Percentiles rank a stretch among this genome's conserved stretches.
phyloP scores from a whole-genome alignment of 2,329 filamentous ascomycete species.

The Mycocentrospora acerina region DNA sequence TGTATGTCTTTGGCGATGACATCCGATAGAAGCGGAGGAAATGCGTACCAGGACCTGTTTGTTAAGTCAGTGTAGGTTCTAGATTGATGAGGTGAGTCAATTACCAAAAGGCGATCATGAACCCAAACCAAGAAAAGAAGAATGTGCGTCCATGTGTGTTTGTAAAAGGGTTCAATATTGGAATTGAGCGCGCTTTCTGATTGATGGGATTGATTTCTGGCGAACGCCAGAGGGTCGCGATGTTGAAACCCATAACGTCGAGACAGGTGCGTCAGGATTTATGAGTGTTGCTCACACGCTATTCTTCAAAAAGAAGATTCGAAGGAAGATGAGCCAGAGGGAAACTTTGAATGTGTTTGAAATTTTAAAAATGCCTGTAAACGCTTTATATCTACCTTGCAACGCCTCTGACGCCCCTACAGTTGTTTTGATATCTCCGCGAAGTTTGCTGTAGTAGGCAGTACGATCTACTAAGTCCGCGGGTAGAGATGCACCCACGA shows the following conservation, averaged over 20 bases:
- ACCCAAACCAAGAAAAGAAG: conserved; percentile 84
- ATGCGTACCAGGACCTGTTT: conserved; percentile 19
- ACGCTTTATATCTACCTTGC: too few relatives aligned
- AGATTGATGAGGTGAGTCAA: conserved; percentile 49
- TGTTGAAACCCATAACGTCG: conserved; percentile 13
- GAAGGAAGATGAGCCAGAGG: too few relatives aligned
- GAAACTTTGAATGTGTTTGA: too few relatives aligned
- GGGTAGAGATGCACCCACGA: too few relatives aligned
- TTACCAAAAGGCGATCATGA: conserved; percentile 82
- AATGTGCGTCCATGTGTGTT: conserved; percentile 81
- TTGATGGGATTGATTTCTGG: conserved; percentile 80
- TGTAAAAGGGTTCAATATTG: conserved; percentile 70
- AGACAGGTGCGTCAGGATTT: neutral
- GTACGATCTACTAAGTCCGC: too few relatives aligned
- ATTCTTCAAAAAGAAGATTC: too few relatives aligned
- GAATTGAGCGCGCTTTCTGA: conserved; percentile 75
- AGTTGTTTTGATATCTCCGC: too few relatives aligned
- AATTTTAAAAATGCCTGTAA: too few relatives aligned
- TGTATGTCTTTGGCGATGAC: conserved; percentile 76
- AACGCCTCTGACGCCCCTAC: too few relatives aligned
- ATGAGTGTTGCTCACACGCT: neutral
- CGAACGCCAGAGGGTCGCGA: conserved; percentile 37
- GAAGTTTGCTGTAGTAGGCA: too few relatives aligned
- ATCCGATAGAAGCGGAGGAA: conserved; percentile 31
- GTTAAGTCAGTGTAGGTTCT: neutral